Percentiles rank a stretch among this genome's conserved stretches.
Conservation (phyloP, 768 basidiomycete genomes). For the Leccinum incarnatum region DNA sequence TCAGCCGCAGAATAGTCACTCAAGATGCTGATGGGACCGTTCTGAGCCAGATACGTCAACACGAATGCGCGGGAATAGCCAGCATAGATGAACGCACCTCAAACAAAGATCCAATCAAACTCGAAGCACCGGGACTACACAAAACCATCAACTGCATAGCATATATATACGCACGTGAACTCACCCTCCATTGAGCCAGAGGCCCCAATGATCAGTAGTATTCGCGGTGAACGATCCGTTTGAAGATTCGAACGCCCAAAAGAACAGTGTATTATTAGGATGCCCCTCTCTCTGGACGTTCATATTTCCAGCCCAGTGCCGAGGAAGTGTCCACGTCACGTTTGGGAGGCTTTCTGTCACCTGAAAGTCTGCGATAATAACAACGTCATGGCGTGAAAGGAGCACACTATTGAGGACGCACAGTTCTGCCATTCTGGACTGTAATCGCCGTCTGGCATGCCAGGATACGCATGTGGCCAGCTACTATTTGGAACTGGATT, state of each 20-base stretch:
- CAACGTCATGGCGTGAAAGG: not conserved
- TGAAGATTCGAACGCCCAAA: conserved; percentile 37
- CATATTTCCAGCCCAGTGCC: conserved; percentile 22
- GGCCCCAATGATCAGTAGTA: conserved; percentile 50
- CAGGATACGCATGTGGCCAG: conserved; percentile 41
- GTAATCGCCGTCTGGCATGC: conserved; percentile 44
- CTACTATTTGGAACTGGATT: not conserved
- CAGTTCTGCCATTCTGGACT: conserved; percentile 60
- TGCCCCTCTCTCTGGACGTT: conserved; percentile 51
- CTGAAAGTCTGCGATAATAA: conserved; percentile 46
- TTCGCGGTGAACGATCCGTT: conserved; percentile 49
- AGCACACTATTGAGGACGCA: conserved; percentile 27
- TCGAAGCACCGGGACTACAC: conserved; percentile 63
- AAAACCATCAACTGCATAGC: not conserved
- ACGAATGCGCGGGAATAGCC: too few relatives aligned
- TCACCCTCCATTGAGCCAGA: conserved; percentile 53
- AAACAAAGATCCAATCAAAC: conserved; percentile 56
- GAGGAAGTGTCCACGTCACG: conserved; percentile 48
- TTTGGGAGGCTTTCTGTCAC: conserved; percentile 57
- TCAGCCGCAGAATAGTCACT: conserved; percentile 44
- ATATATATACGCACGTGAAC: conserved; percentile 12
- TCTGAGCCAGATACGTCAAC: conserved; percentile 35
- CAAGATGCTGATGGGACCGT: conserved; percentile 61
- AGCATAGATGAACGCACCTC: conserved; percentile 41
- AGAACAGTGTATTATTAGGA: conserved; percentile 49